Conservation (phyloP, 805 yeast genomes). For the Candida maltosa region DNA sequence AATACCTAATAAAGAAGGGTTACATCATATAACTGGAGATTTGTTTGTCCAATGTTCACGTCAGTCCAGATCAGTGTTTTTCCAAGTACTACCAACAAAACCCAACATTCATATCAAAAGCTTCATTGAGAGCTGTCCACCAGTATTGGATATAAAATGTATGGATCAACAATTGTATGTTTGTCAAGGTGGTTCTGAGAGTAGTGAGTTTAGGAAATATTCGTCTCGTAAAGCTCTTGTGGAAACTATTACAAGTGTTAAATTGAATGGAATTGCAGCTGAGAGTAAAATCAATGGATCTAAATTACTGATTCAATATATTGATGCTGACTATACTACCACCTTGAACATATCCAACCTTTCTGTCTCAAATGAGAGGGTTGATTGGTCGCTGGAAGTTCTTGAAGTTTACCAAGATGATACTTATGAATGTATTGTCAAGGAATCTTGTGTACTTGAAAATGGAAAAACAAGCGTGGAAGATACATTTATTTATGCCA, state of each 20-base stretch:
- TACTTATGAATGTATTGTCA: not conserved
- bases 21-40: conserved; percentile 5
- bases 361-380: no score
- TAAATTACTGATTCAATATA: no score
- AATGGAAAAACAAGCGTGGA: not conserved
- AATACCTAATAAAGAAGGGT: conserved; percentile 4
- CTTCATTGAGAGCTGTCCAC: conserved; percentile 6
- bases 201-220: conserved; percentile 8
- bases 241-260: no score
- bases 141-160: conserved; percentile 6
- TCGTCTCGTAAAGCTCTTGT: not conserved
- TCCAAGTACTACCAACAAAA: conserved; percentile 3
- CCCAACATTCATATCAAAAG: conserved; percentile 4
- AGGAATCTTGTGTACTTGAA: not conserved
- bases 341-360: no score
- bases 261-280: no score
- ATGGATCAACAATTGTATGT: conserved; percentile 2
- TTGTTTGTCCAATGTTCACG: conserved; percentile 7
- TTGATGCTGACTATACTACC: no score
- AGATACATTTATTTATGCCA: not conserved
- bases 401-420: no score
- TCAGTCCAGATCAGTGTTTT: conserved; percentile 4
- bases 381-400: no score
- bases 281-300: no score
- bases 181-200: conserved; percentile 9